Conservation (phyloP, 345 rosid genomes). For the Citrus inodora region DNA sequence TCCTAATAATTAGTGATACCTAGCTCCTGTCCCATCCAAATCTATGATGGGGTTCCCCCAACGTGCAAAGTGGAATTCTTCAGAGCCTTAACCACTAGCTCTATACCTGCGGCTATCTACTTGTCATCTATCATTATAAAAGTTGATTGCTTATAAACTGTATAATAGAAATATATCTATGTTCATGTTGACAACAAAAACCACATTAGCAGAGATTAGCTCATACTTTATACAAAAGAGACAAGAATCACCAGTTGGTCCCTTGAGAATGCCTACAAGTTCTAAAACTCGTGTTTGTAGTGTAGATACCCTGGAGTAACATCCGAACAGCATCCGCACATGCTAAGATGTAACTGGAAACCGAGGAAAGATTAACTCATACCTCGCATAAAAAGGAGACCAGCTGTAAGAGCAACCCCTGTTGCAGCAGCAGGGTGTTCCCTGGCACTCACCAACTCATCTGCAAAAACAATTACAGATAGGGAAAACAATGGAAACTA, state of each 20-base stretch:
- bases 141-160: neutral
- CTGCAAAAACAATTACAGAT: conserved; percentile 28
- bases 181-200: neutral
- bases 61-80: neutral
- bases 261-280: neutral
- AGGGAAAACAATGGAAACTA: neutral
- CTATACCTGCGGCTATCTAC: neutral
- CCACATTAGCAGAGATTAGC: neutral
- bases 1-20: neutral
- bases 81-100: neutral
- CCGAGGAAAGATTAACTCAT: neutral
- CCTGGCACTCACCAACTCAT: conserved; percentile 51
- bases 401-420: conserved; percentile 65
- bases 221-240: neutral
- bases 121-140: neutral
- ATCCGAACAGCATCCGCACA: neutral
- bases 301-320: neutral
- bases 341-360: neutral
- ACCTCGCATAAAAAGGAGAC: conserved; percentile 74
- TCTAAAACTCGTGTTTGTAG: neutral
- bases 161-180: neutral
- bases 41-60: neutral
- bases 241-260: neutral
- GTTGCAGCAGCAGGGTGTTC: conserved; percentile 69
- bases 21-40: neutral